A percentile compares a stretch with the other conserved stretches of the same genome.
phyloP scores from a whole-genome alignment of 2,329 filamentous ascomycete species.

The Sporothrix euskadiensis region DNA sequence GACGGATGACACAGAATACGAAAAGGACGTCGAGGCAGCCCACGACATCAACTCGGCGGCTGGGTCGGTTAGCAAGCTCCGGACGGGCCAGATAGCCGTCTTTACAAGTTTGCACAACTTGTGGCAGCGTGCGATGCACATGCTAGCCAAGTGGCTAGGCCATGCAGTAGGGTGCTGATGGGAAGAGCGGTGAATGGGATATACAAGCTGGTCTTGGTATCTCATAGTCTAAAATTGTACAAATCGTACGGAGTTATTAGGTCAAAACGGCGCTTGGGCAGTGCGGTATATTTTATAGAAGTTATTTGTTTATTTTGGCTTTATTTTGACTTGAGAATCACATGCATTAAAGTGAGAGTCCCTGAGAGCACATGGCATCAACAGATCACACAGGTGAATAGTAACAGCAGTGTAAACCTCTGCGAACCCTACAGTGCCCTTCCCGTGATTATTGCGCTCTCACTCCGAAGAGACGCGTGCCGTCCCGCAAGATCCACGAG shows the following conservation, averaged over 20 bases:
- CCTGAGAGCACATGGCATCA: too few relatives aligned
- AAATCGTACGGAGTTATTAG: too few relatives aligned
- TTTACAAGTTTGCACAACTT: background rate
- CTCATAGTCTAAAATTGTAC: too few relatives aligned
- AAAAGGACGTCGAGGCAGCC: background rate
- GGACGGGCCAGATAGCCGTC: background rate
- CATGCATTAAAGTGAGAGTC: too few relatives aligned
- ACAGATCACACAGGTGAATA: background rate
- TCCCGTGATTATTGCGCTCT: slow-evolving; percentile 16
- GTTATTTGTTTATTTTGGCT: too few relatives aligned
- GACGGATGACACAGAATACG: background rate
- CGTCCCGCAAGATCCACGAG: background rate
- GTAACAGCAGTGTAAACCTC: background rate
- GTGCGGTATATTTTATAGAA: too few relatives aligned
- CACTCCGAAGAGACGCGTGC: background rate
- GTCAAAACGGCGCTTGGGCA: too few relatives aligned
- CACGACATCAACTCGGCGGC: background rate
- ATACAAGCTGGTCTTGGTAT: background rate
- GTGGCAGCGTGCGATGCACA: background rate
- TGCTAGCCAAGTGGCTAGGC: background rate
- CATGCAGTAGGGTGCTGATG: background rate
- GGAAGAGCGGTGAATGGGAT: background rate
- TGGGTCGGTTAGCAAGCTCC: background rate
- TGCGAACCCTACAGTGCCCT: slow-evolving; percentile 1
- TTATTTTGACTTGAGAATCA: too few relatives aligned